Evolutionary conservation across 768 basidiomycete species (phyloP), one percentile per base, ranked within the genome.

Genomic region (Strobilomyces dryophilus): DNA sequence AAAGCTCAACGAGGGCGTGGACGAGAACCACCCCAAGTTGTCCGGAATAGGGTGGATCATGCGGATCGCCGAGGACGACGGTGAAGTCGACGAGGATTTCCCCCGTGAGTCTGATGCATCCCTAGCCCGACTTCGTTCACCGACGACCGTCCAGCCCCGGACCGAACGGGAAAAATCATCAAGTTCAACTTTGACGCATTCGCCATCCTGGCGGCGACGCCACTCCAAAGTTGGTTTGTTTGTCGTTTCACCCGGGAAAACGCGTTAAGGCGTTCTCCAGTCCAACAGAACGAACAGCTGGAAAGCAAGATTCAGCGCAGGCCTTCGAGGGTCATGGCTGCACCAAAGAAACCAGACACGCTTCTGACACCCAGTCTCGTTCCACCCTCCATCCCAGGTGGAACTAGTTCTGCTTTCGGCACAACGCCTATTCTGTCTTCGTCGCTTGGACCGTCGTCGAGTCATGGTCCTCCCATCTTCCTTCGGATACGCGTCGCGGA

Each of bases 1-100:
- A 2, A 82, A 81, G 61, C 68, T 97, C 18, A 84, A 89, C 56
- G 86, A 87, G 47, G 86, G 77, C 20, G 56, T 84, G 47, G 74
- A 66, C 34, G 82, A 82, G 55, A 79, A 82, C 26, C 86, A 90
- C 56, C 77, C 80, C 32, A 83, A 79, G 61, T 73, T 92, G 45
- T 87, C 84, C 42, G 88, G 91, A 0, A 76, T 89, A 4, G 93
- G 92, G 1, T 99, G 97, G 95, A 85, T 92, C 36, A 68, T 99
- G 71, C 76, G 92, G 53, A 93, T 98, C 50, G 90, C 93, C 1
- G 97, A 99, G 62, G 91, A 94, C 42, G 95, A 98, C 67, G 97
- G 97, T 15, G 95, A 98, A 68, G 92, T 98, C 1, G 97, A 99
- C 66, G 97, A 98, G 67, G 97, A 99, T 73, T 98, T 95, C 65